Percentiles rank a stretch among this genome's conserved stretches.
phyloP scores from a whole-genome alignment of 129 eudicot species.

The Chrysanthemum makinoi region DNA sequence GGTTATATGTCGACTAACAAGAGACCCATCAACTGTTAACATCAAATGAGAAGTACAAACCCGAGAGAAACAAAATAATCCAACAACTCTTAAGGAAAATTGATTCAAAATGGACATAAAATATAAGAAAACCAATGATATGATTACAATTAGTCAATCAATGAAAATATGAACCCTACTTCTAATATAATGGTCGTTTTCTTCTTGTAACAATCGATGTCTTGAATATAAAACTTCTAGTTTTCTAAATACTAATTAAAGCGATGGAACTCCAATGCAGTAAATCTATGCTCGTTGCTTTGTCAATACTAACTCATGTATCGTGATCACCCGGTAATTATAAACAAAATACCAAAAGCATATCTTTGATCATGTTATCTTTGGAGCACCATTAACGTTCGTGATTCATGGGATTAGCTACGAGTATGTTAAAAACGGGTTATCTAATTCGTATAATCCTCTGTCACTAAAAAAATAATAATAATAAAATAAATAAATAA shows the following conservation, averaged over 20 bases:
- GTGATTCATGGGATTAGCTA: neutral
- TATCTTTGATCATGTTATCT: neutral
- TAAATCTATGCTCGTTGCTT: neutral
- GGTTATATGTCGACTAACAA: neutral
- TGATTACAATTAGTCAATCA: neutral
- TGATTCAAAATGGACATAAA: constrained; percentile 6
- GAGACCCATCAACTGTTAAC: constrained; percentile 16
- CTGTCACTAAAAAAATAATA: too few relatives aligned
- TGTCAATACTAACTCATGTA: neutral
- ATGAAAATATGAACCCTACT: neutral
- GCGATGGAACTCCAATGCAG: neutral
- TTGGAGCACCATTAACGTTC: neutral
- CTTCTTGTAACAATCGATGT: neutral
- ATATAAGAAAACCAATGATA: constrained; percentile 4
- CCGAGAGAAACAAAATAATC: constrained; percentile 20
- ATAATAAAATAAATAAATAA: too few relatives aligned
- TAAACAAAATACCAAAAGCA: neutral
- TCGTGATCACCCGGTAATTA: neutral
- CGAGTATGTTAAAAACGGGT: neutral
- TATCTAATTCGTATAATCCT: neutral
- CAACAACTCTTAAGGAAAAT: constrained; percentile 22
- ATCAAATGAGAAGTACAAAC: constrained; percentile 25
- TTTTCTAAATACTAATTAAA: neutral
- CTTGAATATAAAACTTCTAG: neutral
- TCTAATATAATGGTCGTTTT: neutral